Conservation (phyloP, 1,284 basidiomycete species). For the Singerocomus rubriflavus region DNA sequence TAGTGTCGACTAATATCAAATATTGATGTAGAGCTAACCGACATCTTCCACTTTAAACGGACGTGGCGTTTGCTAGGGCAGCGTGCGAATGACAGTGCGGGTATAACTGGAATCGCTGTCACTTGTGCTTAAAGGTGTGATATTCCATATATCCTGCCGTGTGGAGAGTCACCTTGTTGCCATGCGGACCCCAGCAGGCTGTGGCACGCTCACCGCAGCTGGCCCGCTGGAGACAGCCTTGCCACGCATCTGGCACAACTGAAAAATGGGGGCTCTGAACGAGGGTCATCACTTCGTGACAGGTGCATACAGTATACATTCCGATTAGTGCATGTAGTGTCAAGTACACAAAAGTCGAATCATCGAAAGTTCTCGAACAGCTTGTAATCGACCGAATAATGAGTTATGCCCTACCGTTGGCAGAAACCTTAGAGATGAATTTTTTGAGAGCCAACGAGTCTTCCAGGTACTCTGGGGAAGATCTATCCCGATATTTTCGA, state of each 20-base stretch:
- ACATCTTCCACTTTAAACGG: constrained; percentile 12
- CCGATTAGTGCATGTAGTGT: not conserved
- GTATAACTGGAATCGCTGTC: not conserved
- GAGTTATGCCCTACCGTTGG: constrained; percentile 2
- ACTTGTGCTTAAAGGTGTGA: not conserved
- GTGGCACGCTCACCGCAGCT: constrained; percentile 1
- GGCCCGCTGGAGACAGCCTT: not conserved
- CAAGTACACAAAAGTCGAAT: not conserved
- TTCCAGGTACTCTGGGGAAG: constrained; percentile 20
- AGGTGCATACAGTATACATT: not conserved
- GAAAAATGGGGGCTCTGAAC: too few relatives aligned
- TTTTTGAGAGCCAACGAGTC: constrained; percentile 21
- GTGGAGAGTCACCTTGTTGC: not conserved
- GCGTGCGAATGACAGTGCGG: not conserved
- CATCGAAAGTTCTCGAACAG: not conserved
- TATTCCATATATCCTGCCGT: constrained; percentile 6
- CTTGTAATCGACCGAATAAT: not conserved
- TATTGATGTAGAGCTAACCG: constrained; percentile 10
- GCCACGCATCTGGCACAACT: not conserved
- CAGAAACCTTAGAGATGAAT: constrained; percentile 17
- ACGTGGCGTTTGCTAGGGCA: not conserved
- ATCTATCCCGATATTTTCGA: constrained; percentile 10
- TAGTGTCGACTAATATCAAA: not conserved
- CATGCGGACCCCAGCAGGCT: constrained; percentile 23
- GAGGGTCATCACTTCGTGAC: not conserved